These are phyloP conservation scores for Globisporangium alternatum DNA, from an alignment of 352 stramenopile species.

Conservation along the genomic window DNA sequence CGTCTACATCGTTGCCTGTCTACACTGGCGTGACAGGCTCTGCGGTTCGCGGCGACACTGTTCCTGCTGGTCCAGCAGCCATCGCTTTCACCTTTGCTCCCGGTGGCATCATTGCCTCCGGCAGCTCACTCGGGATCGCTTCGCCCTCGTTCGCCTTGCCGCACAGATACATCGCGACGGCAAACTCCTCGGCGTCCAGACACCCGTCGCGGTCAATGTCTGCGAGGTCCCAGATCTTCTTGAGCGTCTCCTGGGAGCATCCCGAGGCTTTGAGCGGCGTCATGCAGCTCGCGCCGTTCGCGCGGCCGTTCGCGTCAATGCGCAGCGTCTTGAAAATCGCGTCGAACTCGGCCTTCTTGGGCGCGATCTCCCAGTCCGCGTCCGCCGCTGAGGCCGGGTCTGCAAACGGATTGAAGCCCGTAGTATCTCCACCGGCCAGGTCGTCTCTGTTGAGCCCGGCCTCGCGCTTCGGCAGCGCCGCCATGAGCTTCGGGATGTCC, in stretches of 20 bases:
- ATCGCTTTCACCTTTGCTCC: slow-evolving; percentile 28
- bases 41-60: slow-evolving; percentile 2
- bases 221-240: slow-evolving; percentile 87
- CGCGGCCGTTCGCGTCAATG: slow-evolving; percentile 50
- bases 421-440: slow-evolving; percentile 4
- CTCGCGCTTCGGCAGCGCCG: slow-evolving; percentile 63
- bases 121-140: slow-evolving; percentile 56
- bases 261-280: slow-evolving; percentile 64
- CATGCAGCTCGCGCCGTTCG: slow-evolving; percentile 72
- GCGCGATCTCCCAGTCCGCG: slow-evolving; percentile 62
- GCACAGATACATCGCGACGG: slow-evolving; percentile 89
- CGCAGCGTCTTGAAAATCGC: slow-evolving; percentile 76
- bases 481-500: slow-evolving; percentile 95
- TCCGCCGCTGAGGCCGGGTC: slow-evolving; percentile 9
- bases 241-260: slow-evolving; percentile 69
- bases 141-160: slow-evolving; percentile 71
- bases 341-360: slow-evolving; percentile 79
- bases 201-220: slow-evolving; percentile 89
- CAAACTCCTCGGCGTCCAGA: slow-evolving; percentile 90
- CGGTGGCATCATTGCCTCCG: slow-evolving; percentile 52
- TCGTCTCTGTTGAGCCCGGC: slow-evolving; percentile 11
- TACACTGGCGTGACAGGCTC: slow-evolving; percentile 7
- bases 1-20: not conserved
- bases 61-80: not conserved
- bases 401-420: slow-evolving; percentile 33